Percentiles rank a stretch among this genome's conserved stretches.
phyloP scores from a whole-genome alignment of 2,329 filamentous ascomycete species.

The Alternaria incomplexa region DNA sequence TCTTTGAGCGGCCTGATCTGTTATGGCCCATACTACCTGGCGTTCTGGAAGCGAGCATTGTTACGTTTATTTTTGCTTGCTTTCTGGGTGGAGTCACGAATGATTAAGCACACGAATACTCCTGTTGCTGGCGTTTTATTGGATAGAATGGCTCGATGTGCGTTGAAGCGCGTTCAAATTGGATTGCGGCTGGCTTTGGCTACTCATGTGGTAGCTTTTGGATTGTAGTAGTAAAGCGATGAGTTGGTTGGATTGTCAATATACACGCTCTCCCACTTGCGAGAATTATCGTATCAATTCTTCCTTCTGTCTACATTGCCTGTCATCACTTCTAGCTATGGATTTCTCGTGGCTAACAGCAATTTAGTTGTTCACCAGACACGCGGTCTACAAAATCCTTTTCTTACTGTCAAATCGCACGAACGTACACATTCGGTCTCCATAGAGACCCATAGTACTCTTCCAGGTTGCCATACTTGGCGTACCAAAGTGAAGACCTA shows the following conservation, averaged over 20 bases:
- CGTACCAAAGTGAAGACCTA: constrained; percentile 9
- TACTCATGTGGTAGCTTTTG: neutral
- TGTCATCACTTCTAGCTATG: too few species aligned
- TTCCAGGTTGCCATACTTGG: constrained; percentile 6
- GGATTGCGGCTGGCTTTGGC: neutral
- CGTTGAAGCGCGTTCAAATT: neutral
- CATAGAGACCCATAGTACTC: constrained; percentile 3
- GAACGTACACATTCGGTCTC: neutral
- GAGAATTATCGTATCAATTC: too few species aligned
- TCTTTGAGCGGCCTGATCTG: neutral
- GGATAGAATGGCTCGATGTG: neutral
- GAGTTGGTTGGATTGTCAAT: neutral
- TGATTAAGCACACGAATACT: constrained; percentile 1
- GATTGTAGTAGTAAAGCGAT: neutral
- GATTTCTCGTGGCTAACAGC: too few species aligned
- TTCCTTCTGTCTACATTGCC: too few species aligned
- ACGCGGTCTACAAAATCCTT: neutral
- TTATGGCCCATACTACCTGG: neutral
- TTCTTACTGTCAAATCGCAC: neutral
- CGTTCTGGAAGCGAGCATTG: constrained; percentile 9
- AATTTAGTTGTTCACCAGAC: too few species aligned
- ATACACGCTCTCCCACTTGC: neutral
- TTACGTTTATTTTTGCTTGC: neutral
- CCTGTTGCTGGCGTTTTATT: constrained; percentile 1
- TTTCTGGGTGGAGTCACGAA: neutral